Conservation (phyloP, 208 protist genomes). For the Vickermania ingenoplastis region DNA sequence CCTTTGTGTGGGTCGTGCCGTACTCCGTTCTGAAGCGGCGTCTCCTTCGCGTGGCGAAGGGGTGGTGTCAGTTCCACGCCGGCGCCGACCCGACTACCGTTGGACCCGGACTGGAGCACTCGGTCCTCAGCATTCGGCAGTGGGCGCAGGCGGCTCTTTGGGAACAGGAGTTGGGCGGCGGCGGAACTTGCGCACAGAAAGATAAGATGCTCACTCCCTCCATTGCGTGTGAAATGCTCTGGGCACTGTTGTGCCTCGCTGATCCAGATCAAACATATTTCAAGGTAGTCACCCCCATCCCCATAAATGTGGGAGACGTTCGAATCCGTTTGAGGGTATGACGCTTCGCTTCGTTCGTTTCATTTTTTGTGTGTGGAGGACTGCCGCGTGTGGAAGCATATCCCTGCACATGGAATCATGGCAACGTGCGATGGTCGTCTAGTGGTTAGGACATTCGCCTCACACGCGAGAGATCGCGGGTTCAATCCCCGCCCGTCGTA, state of each 20-base stretch:
- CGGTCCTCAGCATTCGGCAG: slow-evolving; percentile 21
- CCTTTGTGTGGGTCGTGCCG: slow-evolving; percentile 5
- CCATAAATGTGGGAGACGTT: too few species aligned
- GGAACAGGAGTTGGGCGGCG: slow-evolving; percentile 47
- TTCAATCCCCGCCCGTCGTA: slow-evolving; percentile 89
- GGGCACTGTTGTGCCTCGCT: slow-evolving; percentile 22
- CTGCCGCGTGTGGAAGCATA: too few species aligned
- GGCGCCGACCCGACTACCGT: too few species aligned
- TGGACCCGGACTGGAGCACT: too few species aligned
- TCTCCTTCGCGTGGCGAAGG: slow-evolving; percentile 13
- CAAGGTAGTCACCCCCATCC: too few species aligned
- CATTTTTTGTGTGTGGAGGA: too few species aligned
- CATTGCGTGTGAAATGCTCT: slow-evolving; percentile 35
- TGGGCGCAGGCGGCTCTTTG: slow-evolving; percentile 31
- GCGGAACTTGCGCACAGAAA: not conserved
- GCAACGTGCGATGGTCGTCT: slow-evolving; percentile 87
- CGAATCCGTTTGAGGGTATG: too few species aligned
- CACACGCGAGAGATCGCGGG: slow-evolving; percentile 91
- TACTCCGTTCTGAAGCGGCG: slow-evolving; percentile 19
- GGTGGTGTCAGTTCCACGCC: too few species aligned
- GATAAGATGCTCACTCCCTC: not conserved
- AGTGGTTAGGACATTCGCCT: slow-evolving; percentile 94
- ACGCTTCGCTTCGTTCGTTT: too few species aligned
- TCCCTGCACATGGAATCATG: too few species aligned
- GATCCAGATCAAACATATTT: too few species aligned